Evolutionary conservation across 1,284 basidiomycete species (phyloP).

Genomic region (Ustilago shanxiensis): DNA sequence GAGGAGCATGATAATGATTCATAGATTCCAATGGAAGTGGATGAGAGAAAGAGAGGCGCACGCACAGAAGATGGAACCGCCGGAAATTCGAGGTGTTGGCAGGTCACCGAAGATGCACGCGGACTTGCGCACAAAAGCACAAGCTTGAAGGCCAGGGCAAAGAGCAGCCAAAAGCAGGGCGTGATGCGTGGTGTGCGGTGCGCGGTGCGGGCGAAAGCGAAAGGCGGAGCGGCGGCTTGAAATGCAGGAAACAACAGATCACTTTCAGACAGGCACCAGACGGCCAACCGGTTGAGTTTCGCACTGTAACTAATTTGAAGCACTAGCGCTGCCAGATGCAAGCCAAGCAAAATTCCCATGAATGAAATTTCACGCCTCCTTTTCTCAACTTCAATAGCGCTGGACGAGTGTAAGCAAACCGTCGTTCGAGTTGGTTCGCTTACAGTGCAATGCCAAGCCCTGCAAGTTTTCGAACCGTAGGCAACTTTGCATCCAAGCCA

Average conservation of each 20-base stretch:
- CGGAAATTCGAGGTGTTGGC: neutral
- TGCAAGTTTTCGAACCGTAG: slow-evolving; percentile 39
- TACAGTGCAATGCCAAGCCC: slow-evolving; percentile 40
- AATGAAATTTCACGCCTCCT: slow-evolving; percentile 3
- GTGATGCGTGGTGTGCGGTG: too few species aligned
- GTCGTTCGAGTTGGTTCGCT: neutral
- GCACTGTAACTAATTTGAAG: too few species aligned
- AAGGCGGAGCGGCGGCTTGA: slow-evolving; percentile 40
- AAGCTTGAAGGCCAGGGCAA: neutral
- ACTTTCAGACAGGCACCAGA: slow-evolving; percentile 11
- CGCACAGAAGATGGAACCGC: neutral
- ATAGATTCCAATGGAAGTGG: too few species aligned
- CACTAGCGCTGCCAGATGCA: neutral
- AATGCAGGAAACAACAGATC: slow-evolving; percentile 5
- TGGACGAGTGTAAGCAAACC: slow-evolving; percentile 22
- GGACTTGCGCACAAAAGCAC: neutral
- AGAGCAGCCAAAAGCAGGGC: too few species aligned
- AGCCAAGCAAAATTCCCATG: slow-evolving; percentile 2
- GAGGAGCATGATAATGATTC: neutral
- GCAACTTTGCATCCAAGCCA: slow-evolving; percentile 26
- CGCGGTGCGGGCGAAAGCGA: neutral
- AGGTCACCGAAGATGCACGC: neutral
- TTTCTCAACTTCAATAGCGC: neutral
- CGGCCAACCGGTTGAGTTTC: too few species aligned
- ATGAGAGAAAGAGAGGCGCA: too few species aligned